Evolutionary conservation across 345 rosid genomes (phyloP), one percentile per base, ranked within the genome.

Genomic region (Eucalyptus melliodora): DNA sequence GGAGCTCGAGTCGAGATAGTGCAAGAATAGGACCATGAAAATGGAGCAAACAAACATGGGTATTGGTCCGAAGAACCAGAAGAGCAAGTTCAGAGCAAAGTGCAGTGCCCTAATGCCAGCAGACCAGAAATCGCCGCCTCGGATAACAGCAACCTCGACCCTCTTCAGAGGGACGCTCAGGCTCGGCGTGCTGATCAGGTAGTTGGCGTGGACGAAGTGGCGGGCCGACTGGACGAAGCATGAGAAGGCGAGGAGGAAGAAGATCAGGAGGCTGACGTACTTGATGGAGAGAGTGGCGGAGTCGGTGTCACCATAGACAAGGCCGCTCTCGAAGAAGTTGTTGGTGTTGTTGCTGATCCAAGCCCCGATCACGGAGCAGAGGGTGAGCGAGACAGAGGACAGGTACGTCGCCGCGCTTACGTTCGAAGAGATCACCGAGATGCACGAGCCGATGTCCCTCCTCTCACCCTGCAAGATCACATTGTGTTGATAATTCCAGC

Each of bases 41-140:
- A 94, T 50, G n/a, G 98, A 95, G 26, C 92, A 93, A 37, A 93
- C 60, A 86, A 96, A 93, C 98, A 96, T 96, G 2, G 98, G 99
- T 30, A 96, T 93, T 4, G 98, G 98, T 56, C 99, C 99, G 53
- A 96, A 96, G 87, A 97, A 96, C 98, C 99, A 96, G 24, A 95
- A 90, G 67, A 96, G 88, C 87, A 97, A 86, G 91, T 90, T 55
- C 45, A 95, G 93, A 65, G 98, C 98, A 90, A 96, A 95, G 89
- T 96, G 96, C 26, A 96, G 90, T 37, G 95, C 93, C 92, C 98
- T 93, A 37, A 96, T 95, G 12, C 99, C 98, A 3, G 94, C 53
- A 26, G 94, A 94, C 98, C 98, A 96, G 88, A 94, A 96, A 89
- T 96, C 96, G 62, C 99, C 93, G 7, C 98, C 99, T 87, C 95